Conservation (phyloP, 257 asterid species). For the Striga asiatica region DNA sequence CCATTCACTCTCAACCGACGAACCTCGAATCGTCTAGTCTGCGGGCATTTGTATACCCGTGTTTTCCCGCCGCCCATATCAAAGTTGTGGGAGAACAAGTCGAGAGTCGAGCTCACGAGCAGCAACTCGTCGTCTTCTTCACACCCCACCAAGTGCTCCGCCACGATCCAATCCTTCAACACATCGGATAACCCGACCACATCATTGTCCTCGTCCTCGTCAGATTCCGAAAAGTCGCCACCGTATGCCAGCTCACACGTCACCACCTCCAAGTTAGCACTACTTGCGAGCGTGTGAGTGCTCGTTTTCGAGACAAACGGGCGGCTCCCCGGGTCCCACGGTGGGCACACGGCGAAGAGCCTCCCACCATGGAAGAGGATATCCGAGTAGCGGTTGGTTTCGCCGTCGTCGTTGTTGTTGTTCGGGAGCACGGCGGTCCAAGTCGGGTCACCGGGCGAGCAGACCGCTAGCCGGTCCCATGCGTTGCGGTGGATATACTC, state of each 20-base stretch:
- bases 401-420: no score
- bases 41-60: not conserved
- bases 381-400: not conserved
- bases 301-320: not conserved
- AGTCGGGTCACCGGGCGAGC: not conserved
- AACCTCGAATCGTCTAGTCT: slow-evolving; percentile 4
- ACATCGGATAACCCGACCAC: not conserved
- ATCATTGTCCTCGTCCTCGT: no score
- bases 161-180: not conserved
- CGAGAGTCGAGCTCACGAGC: not conserved
- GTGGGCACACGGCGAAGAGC: no score
- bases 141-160: not conserved
- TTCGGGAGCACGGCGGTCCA: not conserved
- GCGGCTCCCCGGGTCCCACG: no score
- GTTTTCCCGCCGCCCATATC: not conserved
- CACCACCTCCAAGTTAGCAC: slow-evolving; percentile 2
- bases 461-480: not conserved
- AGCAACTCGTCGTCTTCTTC: not conserved
- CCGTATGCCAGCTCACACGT: not conserved
- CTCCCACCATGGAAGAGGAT: not conserved
- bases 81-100: not conserved
- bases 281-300: not conserved
- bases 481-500: no score
- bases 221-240: no score
- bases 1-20: not conserved